These are phyloP conservation scores for Aspergillus tubingensis DNA, from an alignment of 2,329 filamentous ascomycete genomes.

Conservation along the genomic window DNA sequence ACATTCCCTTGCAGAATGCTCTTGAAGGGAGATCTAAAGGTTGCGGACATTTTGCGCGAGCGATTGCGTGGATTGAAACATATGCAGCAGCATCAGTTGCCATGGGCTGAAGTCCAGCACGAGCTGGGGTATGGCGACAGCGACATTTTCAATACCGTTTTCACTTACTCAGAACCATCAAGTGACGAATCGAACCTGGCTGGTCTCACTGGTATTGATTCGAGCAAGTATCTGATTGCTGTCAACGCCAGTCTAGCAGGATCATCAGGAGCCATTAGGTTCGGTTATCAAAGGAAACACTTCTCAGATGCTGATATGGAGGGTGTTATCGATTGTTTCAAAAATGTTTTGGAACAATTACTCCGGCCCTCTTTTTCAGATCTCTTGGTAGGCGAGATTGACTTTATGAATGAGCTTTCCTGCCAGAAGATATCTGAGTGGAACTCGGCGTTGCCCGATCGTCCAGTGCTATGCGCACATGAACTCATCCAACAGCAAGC, in stretches of 20 bases:
- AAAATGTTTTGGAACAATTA: constrained; percentile 34
- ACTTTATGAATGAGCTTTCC: constrained; percentile 35
- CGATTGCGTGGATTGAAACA: constrained; percentile 24
- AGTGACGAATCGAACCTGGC: constrained; percentile 10
- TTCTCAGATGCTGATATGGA: constrained; percentile 45
- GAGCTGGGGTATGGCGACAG: constrained; percentile 28
- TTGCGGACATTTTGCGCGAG: constrained; percentile 25
- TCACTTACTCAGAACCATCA: constrained; percentile 20
- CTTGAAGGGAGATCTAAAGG: constrained; percentile 26
- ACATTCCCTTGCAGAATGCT: constrained; percentile 27
- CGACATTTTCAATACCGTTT: constrained; percentile 35
- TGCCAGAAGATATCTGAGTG: constrained; percentile 35
- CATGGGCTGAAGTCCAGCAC: constrained; percentile 28
- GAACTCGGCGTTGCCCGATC: constrained; percentile 34
- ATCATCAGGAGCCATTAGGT: constrained; percentile 49
- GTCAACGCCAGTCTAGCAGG: constrained; percentile 32
- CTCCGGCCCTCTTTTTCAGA: constrained; percentile 16
- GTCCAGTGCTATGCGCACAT: constrained; percentile 38
- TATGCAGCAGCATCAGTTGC: constrained; percentile 22
- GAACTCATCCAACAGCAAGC: constrained; percentile 40
- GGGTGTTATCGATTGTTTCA: constrained; percentile 37
- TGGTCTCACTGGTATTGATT: background rate
- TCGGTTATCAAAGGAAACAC: constrained; percentile 54
- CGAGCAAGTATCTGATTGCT: constrained; percentile 27
- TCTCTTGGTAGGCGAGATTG: constrained; percentile 29